phyloP scores from a whole-genome alignment of 148 eudicot species.

The Rhododendron ferrugineum region DNA sequence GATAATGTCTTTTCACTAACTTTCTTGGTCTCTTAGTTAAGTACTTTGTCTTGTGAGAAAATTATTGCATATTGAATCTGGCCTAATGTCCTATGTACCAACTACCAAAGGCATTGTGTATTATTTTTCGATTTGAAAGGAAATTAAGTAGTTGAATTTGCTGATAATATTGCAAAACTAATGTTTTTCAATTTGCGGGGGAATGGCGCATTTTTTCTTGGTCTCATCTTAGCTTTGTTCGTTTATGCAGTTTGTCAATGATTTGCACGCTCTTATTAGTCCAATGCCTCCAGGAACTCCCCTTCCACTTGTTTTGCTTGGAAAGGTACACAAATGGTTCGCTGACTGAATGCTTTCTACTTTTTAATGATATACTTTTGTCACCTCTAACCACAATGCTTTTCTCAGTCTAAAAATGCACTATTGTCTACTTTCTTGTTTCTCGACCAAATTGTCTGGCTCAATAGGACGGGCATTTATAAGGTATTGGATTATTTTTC shows the following conservation, averaged over 20 bases:
- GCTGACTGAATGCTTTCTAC: not conserved
- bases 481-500: slow-evolving; percentile 44
- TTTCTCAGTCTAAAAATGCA: slow-evolving; percentile 87
- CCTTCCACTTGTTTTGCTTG: slow-evolving; percentile 68
- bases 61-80: not conserved
- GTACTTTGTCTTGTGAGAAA: not conserved
- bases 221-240: not conserved
- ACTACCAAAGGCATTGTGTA: not conserved
- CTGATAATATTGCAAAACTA: not conserved
- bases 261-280: slow-evolving; percentile 85
- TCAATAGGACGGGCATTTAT: slow-evolving; percentile 86
- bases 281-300: slow-evolving; percentile 83
- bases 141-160: not conserved
- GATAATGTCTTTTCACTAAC: not conserved
- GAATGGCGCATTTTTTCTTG: not conserved
- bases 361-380: not conserved
- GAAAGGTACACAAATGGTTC: slow-evolving; percentile 53
- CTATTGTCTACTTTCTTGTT: slow-evolving; percentile 88
- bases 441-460: slow-evolving; percentile 98
- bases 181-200: not conserved
- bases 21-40: not conserved
- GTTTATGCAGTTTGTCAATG: slow-evolving; percentile 75
- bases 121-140: not conserved
- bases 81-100: not conserved
- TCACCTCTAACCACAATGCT: slow-evolving; percentile 15